A percentile compares a stretch with the other conserved stretches of the same genome.
phyloP scores from a whole-genome alignment of 2,329 filamentous ascomycete genomes.

The Sclerotinia nivalis region DNA sequence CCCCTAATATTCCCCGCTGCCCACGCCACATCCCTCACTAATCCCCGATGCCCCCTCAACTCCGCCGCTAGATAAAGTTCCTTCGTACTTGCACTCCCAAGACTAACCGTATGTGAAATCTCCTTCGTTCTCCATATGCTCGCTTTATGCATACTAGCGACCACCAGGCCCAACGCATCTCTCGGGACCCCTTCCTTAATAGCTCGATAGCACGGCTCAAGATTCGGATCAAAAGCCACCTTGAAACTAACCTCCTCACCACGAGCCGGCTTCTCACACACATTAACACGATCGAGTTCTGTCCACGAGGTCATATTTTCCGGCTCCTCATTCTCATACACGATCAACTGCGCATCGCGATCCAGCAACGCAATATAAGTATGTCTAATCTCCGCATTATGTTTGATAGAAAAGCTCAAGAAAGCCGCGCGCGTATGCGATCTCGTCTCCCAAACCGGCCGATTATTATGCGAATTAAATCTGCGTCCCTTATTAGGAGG shows the following conservation, averaged over 20 bases:
- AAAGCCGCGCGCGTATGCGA: constrained; percentile 49
- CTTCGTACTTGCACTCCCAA: constrained; percentile 60
- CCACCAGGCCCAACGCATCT: constrained; percentile 77
- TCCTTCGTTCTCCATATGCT: constrained; percentile 78
- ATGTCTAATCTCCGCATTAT: constrained; percentile 75
- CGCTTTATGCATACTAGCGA: constrained; percentile 81
- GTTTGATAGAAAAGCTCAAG: constrained; percentile 80
- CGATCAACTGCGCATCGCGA: constrained; percentile 73
- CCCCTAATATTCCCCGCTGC: constrained; percentile 87
- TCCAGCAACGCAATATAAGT: constrained; percentile 85
- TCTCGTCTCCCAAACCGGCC: constrained; percentile 48
- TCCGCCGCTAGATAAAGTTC: constrained; percentile 85
- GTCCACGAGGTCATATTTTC: constrained; percentile 78
- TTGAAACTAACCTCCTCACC: constrained; percentile 87
- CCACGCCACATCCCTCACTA: constrained; percentile 90
- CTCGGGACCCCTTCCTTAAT: constrained; percentile 77
- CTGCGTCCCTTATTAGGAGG: constrained; percentile 72
- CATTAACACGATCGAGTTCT: constrained; percentile 72
- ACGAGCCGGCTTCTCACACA: constrained; percentile 68
- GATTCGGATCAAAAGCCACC: constrained; percentile 85
- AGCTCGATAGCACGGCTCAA: constrained; percentile 74
- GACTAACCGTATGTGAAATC: constrained; percentile 50
- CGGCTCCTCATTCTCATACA: constrained; percentile 83
- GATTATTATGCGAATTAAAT: constrained; percentile 73
- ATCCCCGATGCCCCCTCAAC: constrained; percentile 68